These are phyloP conservation scores for Stentor coeruleus DNA, from an alignment of 73 alveolate genomes.

Conservation along the genomic window DNA sequence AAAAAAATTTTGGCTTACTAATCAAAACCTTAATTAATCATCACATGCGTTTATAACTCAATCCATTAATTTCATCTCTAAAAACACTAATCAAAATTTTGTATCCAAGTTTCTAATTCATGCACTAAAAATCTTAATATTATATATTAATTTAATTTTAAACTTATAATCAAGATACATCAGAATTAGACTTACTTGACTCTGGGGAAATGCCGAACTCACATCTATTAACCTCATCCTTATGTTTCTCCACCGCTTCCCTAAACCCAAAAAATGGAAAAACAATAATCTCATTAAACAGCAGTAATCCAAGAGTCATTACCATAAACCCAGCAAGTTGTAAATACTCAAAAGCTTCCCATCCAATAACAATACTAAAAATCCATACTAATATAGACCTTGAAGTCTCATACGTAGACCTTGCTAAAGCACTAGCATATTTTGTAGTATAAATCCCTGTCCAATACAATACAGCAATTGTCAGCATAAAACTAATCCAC, in stretches of 20 bases:
- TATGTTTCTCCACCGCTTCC: not conserved
- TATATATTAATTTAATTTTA: too few relatives aligned
- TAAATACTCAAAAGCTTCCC: constrained; percentile 14
- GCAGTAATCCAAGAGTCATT: not conserved
- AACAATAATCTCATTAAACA: not conserved
- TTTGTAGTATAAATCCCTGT: constrained; percentile 77
- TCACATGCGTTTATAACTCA: too few relatives aligned
- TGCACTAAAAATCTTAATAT: too few relatives aligned
- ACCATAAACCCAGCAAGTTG: constrained; percentile 23
- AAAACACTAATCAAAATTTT: too few relatives aligned
- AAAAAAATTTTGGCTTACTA: too few relatives aligned
- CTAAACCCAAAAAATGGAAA: not conserved
- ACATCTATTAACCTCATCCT: too few relatives aligned
- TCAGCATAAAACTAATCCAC: constrained; percentile 40
- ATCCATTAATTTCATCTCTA: too few relatives aligned
- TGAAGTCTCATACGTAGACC: constrained; percentile 81
- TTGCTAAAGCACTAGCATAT: constrained; percentile 68
- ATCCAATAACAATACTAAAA: not conserved
- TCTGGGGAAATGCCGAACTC: too few relatives aligned
- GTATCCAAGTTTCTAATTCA: too few relatives aligned
- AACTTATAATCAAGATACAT: too few relatives aligned
- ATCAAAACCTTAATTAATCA: too few relatives aligned
- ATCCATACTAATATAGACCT: constrained; percentile 65
- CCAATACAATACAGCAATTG: constrained; percentile 74
- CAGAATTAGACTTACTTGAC: too few relatives aligned